Percentiles rank a stretch among this genome's conserved stretches.
Evolutionary conservation across 192 early-diverging fungal genomes (phyloP).

Genomic region (Umbelopsis vinacea): DNA sequence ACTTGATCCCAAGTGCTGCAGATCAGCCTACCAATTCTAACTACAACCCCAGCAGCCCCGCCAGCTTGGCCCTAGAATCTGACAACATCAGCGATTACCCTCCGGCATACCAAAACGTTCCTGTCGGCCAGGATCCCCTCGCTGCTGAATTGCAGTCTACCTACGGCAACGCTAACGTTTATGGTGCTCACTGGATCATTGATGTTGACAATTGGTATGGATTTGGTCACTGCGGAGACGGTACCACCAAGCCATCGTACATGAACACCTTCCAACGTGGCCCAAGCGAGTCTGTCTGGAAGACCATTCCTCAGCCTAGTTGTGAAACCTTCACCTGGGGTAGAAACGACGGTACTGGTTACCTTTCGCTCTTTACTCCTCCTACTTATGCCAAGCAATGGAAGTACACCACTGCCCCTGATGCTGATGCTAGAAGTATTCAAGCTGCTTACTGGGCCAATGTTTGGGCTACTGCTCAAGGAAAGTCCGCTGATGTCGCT

Average conservation of each 20-base stretch:
- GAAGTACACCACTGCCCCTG: neutral
- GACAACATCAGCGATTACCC: conserved; percentile 1
- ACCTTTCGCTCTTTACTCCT: conserved; percentile 3
- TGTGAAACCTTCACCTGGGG: neutral
- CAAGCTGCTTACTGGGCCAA: conserved; percentile 4
- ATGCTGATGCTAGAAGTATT: neutral
- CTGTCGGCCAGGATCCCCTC: neutral
- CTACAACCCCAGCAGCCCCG: neutral
- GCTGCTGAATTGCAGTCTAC: neutral
- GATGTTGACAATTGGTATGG: conserved; percentile 1
- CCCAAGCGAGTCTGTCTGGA: neutral
- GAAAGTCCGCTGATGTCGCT: neutral
- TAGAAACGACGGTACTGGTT: neutral
- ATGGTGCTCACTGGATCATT: neutral
- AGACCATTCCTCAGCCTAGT: neutral
- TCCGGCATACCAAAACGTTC: neutral
- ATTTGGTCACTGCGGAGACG: neutral
- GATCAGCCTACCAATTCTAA: neutral
- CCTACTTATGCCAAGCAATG: neutral
- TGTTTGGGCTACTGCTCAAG: conserved; percentile 1
- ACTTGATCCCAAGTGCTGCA: neutral
- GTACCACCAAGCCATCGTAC: neutral
- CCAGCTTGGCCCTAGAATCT: neutral
- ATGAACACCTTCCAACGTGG: conserved; percentile 3
- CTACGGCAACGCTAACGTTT: neutral